Base-by-base conservation (phyloP, 2,329 filamentous ascomycete species). In the Amesomyces nigricolor region DNA sequence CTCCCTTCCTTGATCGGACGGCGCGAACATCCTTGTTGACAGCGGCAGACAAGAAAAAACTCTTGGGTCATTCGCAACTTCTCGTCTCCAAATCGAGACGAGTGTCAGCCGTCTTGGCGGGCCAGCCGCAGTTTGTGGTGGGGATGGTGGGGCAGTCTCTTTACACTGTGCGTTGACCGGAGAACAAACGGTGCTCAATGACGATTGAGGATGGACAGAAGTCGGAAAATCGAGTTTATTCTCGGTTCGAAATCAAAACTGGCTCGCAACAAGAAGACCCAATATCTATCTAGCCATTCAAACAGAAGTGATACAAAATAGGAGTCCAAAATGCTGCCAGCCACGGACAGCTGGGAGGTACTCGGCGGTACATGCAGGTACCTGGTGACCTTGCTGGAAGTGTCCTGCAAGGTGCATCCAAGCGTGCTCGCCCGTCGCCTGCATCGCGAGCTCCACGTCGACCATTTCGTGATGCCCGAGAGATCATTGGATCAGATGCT, bases 401-500 rank as follows among this genome's bases (percentile, higher is more conserved):
- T 6, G 6, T 26, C 22, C 22, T 19, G 32, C 43, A 8, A n/a
- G 37, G n/a, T 39, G 38, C 42, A 38, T 43, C 42, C 50, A 46
- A 39, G 30, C 22, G 39, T 30, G 42, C 13, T 7, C 40, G 17
- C 17, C 0, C 32, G 8, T 22, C 6, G 51, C 16, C 40, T 37
- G 17, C 17, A 35, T 42, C 17, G 47, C 53, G 38, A 45, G 32
- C 22, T 56, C 49, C 51, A 56, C 47, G 39, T 47, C 45, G 50
- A 45, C 38, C 38, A 26, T 49, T 51, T 38, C 30, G 22, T 39
- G 56, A 47, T 30, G 38, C 32, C 14, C 38, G 32, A 29, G 14
- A 44, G 47, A 51, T 45, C 42, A 53, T 53, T 48, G 47, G 58
- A 58, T 51, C 50, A 53, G 29, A 32, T 49, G 45, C 49, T 40